Evolutionary conservation across 495 filamentous ascomycete genomes (phyloP).

Genomic region (Immersiella caudata): DNA sequence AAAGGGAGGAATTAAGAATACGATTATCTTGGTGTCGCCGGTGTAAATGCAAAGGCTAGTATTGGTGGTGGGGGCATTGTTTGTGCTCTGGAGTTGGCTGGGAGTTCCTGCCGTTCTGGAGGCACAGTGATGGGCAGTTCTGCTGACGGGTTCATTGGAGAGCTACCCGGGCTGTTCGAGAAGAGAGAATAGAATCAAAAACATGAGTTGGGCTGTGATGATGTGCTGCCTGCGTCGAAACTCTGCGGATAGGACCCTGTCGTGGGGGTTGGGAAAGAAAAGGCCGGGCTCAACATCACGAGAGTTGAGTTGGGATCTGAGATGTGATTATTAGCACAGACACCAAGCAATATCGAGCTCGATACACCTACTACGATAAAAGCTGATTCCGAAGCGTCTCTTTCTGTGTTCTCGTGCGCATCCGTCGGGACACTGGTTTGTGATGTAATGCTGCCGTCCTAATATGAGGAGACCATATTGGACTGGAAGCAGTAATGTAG

Average conservation of each 20-base stretch:
- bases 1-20: constrained; percentile 3
- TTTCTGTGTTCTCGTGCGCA: not conserved
- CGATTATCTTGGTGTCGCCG: too few relatives aligned
- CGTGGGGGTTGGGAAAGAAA: not conserved
- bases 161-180: not conserved
- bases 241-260: not conserved
- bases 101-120: not conserved
- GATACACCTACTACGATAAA: not conserved
- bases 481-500: not conserved
- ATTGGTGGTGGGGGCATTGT: not conserved
- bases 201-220: not conserved
- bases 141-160: not conserved
- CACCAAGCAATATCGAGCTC: not conserved
- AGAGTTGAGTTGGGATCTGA: not conserved
- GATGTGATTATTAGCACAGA: not conserved
- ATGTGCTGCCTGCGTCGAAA: not conserved
- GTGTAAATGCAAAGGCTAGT: not conserved
- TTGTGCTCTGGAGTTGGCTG: not conserved
- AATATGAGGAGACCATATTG: not conserved
- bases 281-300: not conserved
- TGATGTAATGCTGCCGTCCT: not conserved
- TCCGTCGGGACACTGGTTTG: not conserved
- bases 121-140: not conserved
- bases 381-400: not conserved
- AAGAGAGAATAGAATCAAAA: not conserved